phyloP scores from a whole-genome alignment of 768 basidiomycete genomes.

The Termitomyces eurrhizus region DNA sequence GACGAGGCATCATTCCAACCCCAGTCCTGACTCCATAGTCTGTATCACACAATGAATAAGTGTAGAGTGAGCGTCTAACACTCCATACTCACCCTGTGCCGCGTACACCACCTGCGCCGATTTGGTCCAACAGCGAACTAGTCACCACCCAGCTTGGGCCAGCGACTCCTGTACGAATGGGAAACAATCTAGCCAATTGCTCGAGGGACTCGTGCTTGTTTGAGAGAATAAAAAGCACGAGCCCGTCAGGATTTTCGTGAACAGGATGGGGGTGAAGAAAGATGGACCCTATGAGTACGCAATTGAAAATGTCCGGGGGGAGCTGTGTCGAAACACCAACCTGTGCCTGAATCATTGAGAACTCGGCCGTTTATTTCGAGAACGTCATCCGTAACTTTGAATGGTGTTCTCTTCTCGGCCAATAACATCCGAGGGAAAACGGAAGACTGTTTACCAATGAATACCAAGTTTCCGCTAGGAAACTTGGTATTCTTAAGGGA shows the following conservation, averaged over 20 bases:
- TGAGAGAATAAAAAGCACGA: conserved; percentile 56
- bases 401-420: conserved; percentile 26
- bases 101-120: conserved; percentile 69
- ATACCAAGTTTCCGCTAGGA: conserved; percentile 48
- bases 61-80: background rate
- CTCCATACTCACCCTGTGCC: conserved; percentile 65
- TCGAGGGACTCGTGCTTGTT: conserved; percentile 60
- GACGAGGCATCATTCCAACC: conserved; percentile 44
- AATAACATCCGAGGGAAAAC: conserved; percentile 30
- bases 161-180: conserved; percentile 76
- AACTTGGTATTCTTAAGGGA: conserved; percentile 21
- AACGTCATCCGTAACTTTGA: conserved; percentile 23
- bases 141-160: conserved; percentile 78
- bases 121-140: conserved; percentile 43
- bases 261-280: conserved; percentile 67
- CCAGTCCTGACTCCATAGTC: conserved; percentile 35
- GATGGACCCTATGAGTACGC: conserved; percentile 37
- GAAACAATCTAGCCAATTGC: conserved; percentile 67
- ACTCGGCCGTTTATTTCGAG: conserved; percentile 23
- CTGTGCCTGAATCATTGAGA: conserved; percentile 26
- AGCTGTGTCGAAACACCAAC: conserved; percentile 18
- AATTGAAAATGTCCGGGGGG: background rate
- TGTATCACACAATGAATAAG: background rate
- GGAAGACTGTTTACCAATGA: conserved; percentile 45
- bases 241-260: conserved; percentile 15